Base-by-base conservation (phyloP, 306 rosid genomes). In the Lupinus albus region DNA sequence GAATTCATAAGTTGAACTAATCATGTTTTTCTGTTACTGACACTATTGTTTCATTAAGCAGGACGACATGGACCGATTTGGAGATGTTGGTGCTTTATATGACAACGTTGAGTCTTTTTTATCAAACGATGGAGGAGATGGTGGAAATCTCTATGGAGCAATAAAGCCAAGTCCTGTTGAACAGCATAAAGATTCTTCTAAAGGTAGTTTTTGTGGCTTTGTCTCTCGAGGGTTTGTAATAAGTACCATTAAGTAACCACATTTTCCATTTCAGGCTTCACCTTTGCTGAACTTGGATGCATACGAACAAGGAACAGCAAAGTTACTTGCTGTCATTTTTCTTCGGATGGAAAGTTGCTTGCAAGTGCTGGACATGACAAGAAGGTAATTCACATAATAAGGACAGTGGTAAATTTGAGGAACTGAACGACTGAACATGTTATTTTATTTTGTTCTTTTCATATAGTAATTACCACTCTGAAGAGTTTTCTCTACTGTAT, bases 361-460 rank as follows among this genome's bases (percentile, higher is more conserved):
- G 97, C 97, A 51, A 87, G 97, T 84, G 95, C 96, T 46, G 97
- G 97, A 66, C 95, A 92, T 78, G 96, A 92, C 78, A 92, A 66
- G 75, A 89, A 86, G 97, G 97, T 92, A 88, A 68, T 21, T 82
- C 6, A 35, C 52, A 33, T 59, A 42, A 30, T 75, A 33, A 49
- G 11, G 33, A 72, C 10, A 75, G 11, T 50, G 44, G 38, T 48
- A 16, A 56, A 57, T 67, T 68, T 60, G 58, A 70, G 62, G 33
- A 71, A 71, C 51, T 13, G 11, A 7, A 16, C 11, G 17, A 56
- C 58, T 54, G 45, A 64, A 47, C 41, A 54, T 62, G 17, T 61
- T 62, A 39, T 15, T 63, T 61, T 62, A 39, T 15, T 63, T 52
- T 56, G 30, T 60, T 49, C n/a, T 49, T 30, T 48, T 61, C 35